phyloP scores from a whole-genome alignment of 2,329 filamentous ascomycete genomes.

The Cryphonectria radicalis region DNA sequence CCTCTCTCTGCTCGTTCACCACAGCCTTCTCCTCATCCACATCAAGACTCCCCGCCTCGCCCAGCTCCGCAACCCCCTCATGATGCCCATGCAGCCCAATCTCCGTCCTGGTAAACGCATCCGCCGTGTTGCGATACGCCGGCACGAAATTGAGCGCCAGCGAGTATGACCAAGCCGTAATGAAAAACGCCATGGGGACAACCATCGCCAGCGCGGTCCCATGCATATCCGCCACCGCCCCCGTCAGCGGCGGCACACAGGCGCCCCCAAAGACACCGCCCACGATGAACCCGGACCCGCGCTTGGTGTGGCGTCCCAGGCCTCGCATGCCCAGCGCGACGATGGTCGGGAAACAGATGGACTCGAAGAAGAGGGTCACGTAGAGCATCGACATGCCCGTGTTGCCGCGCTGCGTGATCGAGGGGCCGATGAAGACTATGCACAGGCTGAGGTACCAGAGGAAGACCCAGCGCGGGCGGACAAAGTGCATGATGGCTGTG shows the following conservation, averaged over 20 bases:
- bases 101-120: slow-evolving; percentile 55
- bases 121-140: slow-evolving; percentile 64
- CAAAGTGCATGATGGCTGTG: slow-evolving; percentile 67
- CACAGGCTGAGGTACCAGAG: slow-evolving; percentile 65
- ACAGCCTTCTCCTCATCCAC: slow-evolving; percentile 30
- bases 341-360: slow-evolving; percentile 81
- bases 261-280: slow-evolving; percentile 75
- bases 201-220: slow-evolving; percentile 67
- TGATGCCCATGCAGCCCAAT: slow-evolving; percentile 42
- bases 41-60: slow-evolving; percentile 17
- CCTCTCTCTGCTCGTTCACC: slow-evolving; percentile 18
- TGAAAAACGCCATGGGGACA: slow-evolving; percentile 66
- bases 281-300: slow-evolving; percentile 73
- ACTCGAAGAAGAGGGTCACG: slow-evolving; percentile 77
- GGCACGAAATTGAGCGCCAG: slow-evolving; percentile 69
- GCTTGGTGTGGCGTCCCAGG: slow-evolving; percentile 76
- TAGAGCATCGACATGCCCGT: slow-evolving; percentile 65
- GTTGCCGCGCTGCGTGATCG: slow-evolving; percentile 52
- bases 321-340: slow-evolving; percentile 77
- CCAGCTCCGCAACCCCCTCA: slow-evolving; percentile 21
- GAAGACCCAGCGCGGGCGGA: slow-evolving; percentile 70
- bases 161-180: slow-evolving; percentile 60
- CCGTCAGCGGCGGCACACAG: slow-evolving; percentile 72
- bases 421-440: slow-evolving; percentile 63
- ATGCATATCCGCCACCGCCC: slow-evolving; percentile 66